Base-by-base conservation (phyloP, 2,329 filamentous ascomycete species). In the Alternaria brassicicola region DNA sequence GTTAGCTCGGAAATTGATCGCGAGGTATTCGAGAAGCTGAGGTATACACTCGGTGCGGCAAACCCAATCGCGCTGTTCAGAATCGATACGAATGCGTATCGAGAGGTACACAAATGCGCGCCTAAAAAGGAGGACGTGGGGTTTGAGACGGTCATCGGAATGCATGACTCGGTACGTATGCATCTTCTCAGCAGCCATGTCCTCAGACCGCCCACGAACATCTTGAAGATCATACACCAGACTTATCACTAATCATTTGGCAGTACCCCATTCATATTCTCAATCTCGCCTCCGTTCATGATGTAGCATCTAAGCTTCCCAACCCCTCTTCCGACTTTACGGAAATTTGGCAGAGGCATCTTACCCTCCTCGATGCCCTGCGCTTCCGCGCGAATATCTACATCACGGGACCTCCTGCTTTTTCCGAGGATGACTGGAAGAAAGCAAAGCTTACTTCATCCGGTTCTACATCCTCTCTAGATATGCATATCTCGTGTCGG, bases 351-450 rank as follows among this genome's bases (percentile, higher is more conserved):
- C 60, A 55, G 54, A 30, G 46, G 21, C 23, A 45, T 48, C 77
- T 74, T 81, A 79, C 81, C 26, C 78, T 82, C 26, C 80, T 92
- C 0, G 86, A 89, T 55, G 84, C 85, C 8, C 78, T 84, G 15
- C 84, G 88, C 12, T 93, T 91, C 76, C 84, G 90, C 23, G 85
- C 89, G 35, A 93, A 93, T 67, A 86, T 93, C 31, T 87, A 91
- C 64, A 77, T 91, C 48, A 85, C 86, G 4, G 88, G 89, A 3
- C 81, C 84, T 0, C 79, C 84, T 1, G 81, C 87, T 4, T 92
- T 89, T 67, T 84, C 86, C 17, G 90, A 93, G 74, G 89, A 93
- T 52, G 80, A 79, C 8, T 93, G 90, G 90, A 88, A 85, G 61
- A 80, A 78, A 26, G 81, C 91, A 35, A 58, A 49, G 4, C 60